phyloP scores from a whole-genome alignment of 2,329 filamentous ascomycete genomes.

The Graphilbum ipis-grandicollis region DNA sequence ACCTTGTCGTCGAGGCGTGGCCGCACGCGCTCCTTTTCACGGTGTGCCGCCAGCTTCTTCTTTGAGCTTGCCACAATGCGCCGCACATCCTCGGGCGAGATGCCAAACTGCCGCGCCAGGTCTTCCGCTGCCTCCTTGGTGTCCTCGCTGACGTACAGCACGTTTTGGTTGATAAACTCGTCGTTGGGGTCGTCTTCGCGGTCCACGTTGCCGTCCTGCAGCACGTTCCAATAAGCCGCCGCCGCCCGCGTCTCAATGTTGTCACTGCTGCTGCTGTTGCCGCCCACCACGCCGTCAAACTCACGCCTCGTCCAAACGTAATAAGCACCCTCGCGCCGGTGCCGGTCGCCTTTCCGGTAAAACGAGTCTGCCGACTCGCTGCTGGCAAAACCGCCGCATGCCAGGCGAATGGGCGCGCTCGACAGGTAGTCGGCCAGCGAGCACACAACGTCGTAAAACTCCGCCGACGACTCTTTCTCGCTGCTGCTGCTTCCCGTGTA shows the following conservation, averaged over 20 bases:
- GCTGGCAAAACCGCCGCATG: constrained; percentile 62
- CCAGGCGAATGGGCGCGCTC: constrained; percentile 45
- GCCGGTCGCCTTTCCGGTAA: constrained; percentile 53
- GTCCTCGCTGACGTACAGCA: constrained; percentile 54
- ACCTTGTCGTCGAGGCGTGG: constrained; percentile 81
- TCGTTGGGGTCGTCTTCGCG: constrained; percentile 75
- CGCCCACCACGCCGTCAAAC: constrained; percentile 52
- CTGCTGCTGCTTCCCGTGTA: constrained; percentile 21
- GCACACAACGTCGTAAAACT: constrained; percentile 62
- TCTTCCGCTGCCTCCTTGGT: too few relatives aligned
- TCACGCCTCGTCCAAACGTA: constrained; percentile 89
- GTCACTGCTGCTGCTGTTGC: constrained; percentile 24
- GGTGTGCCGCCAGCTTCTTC: constrained; percentile 49
- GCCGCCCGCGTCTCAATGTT: constrained; percentile 52
- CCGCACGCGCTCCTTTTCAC: constrained; percentile 55
- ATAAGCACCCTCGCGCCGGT: constrained; percentile 81
- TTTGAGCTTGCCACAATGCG: constrained; percentile 50
- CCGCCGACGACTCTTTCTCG: constrained; percentile 30
- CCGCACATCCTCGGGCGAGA: constrained; percentile 51
- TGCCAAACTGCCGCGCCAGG: constrained; percentile 57
- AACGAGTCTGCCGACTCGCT: constrained; percentile 83
- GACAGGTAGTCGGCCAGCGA: constrained; percentile 82
- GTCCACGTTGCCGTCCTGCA: constrained; percentile 70
- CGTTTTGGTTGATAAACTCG: constrained; percentile 89
- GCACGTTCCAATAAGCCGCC: constrained; percentile 71